Conservation (phyloP, 495 filamentous ascomycete genomes). For the Tuber calosporum region DNA sequence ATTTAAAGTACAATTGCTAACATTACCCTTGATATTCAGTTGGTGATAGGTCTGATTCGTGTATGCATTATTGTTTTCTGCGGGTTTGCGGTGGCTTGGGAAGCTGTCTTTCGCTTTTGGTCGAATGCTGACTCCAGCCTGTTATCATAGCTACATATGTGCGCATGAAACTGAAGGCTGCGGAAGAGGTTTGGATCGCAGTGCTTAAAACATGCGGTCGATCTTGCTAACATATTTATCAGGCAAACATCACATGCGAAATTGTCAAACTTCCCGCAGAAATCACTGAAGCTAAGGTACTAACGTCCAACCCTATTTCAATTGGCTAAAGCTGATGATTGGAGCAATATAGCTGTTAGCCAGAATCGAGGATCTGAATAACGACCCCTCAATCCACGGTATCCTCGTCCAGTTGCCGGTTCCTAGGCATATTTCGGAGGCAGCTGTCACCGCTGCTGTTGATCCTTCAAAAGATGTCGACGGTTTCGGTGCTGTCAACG, state of each 20-base stretch:
- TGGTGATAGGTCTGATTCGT: slow-evolving; percentile 84
- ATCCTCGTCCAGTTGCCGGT: slow-evolving; percentile 91
- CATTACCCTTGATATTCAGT: slow-evolving; percentile 47
- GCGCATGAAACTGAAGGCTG: slow-evolving; percentile 98
- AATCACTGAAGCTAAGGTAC: slow-evolving; percentile 65
- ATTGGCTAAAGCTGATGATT: background rate
- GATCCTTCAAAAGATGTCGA: slow-evolving; percentile 94
- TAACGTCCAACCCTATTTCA: background rate
- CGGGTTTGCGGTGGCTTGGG: slow-evolving; percentile 2
- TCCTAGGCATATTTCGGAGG: slow-evolving; percentile 80
- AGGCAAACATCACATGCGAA: slow-evolving; percentile 85
- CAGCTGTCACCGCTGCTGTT: slow-evolving; percentile 79
- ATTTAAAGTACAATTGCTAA: slow-evolving; percentile 11
- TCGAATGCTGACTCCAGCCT: slow-evolving; percentile 12
- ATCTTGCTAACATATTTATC: slow-evolving; percentile 27
- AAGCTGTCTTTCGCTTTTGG: background rate
- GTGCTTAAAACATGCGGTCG: background rate
- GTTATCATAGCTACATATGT: slow-evolving; percentile 76
- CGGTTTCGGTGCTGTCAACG: slow-evolving; percentile 87
- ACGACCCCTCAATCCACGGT: slow-evolving; percentile 79
- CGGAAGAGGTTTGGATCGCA: slow-evolving; percentile 62
- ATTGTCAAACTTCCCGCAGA: slow-evolving; percentile 72
- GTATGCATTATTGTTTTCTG: slow-evolving; percentile 49
- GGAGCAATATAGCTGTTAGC: slow-evolving; percentile 54
- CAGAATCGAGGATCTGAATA: slow-evolving; percentile 71